Conservation (phyloP, 768 basidiomycete species). For the Lepiota venenata region DNA sequence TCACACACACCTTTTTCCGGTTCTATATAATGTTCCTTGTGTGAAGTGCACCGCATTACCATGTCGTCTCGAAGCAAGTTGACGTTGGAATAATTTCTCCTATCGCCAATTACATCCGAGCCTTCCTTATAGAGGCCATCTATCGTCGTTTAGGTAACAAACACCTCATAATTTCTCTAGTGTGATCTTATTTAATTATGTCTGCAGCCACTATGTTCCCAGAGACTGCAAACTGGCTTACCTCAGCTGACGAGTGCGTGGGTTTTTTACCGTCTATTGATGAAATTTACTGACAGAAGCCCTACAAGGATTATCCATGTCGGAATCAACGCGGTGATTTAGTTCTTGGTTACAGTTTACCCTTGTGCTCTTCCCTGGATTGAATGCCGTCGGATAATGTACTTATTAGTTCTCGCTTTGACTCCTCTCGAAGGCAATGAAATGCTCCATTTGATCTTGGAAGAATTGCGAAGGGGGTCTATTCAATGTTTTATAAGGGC, state of each 20-base stretch:
- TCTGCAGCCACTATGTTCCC: conserved; percentile 55
- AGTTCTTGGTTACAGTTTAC: not conserved
- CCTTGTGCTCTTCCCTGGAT: too few relatives aligned
- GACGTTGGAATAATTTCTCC: conserved; percentile 28
- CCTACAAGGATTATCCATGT: conserved; percentile 50
- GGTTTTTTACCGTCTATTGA: not conserved
- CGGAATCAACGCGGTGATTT: conserved; percentile 53
- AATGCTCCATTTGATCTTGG: too few relatives aligned
- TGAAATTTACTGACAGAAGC: not conserved
- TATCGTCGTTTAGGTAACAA: conserved; percentile 54
- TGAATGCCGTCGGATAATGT: too few relatives aligned
- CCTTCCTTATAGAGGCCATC: conserved; percentile 55
- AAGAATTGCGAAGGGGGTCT: too few relatives aligned
- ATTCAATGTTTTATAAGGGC: too few relatives aligned
- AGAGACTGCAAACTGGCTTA: conserved; percentile 55
- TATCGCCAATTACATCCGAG: conserved; percentile 40
- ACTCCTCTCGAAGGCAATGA: too few relatives aligned
- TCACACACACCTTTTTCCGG: not conserved
- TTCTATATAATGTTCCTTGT: not conserved
- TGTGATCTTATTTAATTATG: not conserved
- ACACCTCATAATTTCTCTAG: not conserved
- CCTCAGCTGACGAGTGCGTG: conserved; percentile 53
- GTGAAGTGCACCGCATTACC: conserved; percentile 60
- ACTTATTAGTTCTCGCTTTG: too few relatives aligned
- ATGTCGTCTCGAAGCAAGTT: conserved; percentile 43